Base-by-base conservation (phyloP, 345 rosid genomes). In the Linum lewisii region DNA sequence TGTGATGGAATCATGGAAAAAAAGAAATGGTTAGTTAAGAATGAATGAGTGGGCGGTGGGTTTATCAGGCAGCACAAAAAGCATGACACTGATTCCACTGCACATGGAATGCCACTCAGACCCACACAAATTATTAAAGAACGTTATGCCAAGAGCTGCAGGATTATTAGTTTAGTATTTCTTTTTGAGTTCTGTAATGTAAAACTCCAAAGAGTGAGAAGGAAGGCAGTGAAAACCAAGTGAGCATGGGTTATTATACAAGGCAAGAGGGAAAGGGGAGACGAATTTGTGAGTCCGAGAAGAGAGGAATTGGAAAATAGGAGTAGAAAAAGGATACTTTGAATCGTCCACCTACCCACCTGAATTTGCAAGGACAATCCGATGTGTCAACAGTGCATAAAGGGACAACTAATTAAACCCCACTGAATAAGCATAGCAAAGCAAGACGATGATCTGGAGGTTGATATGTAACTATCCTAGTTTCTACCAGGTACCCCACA, bases 41-140 rank as follows among this genome's bases (percentile, higher is more conserved):
- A 54, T 18, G 53, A 21, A 29, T 36, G 71, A 19, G 67, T 38
- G 74, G 79, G 57, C 63, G 81, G 72, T 63, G 83, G 79, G 74
- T 55, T 10, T 49, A 32, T 29, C 6, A 18, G 19, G 45, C 63
- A 51, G 61, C 65, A 72, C 72, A 69, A 51, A 78, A 70, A 77
- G 81, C 68, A 66, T 45, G 64, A 66, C 49, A 36, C 61, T 60
- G 79, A 83, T 69, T 73, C 76, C 76, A 53, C 23, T 44, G 82
- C 90, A 81, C 85, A 82, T 80, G 94, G 73, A 67, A 38, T 71
- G 79, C 73, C 76, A 70, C 69, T 64, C 47, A 42, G 15, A 16
- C 47, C 47, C 47, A 42, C 47, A 8, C 9, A 42, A 42, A 42
- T 42, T 42, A 42, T 11, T 42, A 42, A 58, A 37, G 37, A 58